Evolutionary conservation across 495 filamentous ascomycete genomes (phyloP).

Genomic region (Penicillium daleae): DNA sequence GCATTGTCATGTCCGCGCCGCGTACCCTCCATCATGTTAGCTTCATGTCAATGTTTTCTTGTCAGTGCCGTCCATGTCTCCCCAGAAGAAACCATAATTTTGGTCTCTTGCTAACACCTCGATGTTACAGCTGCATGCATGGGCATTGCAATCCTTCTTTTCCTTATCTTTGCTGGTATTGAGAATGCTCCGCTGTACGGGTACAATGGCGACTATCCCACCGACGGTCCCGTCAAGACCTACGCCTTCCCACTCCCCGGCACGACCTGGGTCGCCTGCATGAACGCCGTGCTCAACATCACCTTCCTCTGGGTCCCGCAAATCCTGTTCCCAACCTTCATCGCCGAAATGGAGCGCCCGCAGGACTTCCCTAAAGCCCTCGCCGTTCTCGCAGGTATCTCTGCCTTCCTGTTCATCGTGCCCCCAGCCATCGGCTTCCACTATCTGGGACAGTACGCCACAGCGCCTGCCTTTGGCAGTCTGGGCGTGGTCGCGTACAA

Average conservation of each 20-base stretch:
- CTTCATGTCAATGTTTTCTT: slow-evolving; percentile 51
- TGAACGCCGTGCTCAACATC: slow-evolving; percentile 53
- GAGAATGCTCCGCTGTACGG: slow-evolving; percentile 41
- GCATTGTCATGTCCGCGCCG: slow-evolving; percentile 46
- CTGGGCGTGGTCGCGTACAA: slow-evolving; percentile 51
- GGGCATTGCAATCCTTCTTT: slow-evolving; percentile 50
- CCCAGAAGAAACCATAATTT: background rate
- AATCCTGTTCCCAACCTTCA: slow-evolving; percentile 60
- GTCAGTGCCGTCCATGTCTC: slow-evolving; percentile 14
- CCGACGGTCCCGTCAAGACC: slow-evolving; percentile 41
- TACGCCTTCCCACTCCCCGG: slow-evolving; percentile 51
- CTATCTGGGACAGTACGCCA: slow-evolving; percentile 54
- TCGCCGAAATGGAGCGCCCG: slow-evolving; percentile 61
- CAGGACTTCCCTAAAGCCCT: slow-evolving; percentile 60
- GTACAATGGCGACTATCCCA: slow-evolving; percentile 38
- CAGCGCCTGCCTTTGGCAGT: slow-evolving; percentile 55
- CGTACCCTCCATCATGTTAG: slow-evolving; percentile 48
- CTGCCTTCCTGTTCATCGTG: slow-evolving; percentile 56
- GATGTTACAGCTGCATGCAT: slow-evolving; percentile 39
- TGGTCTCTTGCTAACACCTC: background rate
- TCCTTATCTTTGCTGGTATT: slow-evolving; percentile 50
- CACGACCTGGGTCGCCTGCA: slow-evolving; percentile 48
- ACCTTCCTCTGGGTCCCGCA: slow-evolving; percentile 53
- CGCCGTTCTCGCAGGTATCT: slow-evolving; percentile 50
- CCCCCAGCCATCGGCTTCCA: slow-evolving; percentile 56